Percentiles rank a stretch among this genome's conserved stretches.
Conservation (phyloP, 1,139 yeast species). For the Debaryomyces subglobosus region DNA sequence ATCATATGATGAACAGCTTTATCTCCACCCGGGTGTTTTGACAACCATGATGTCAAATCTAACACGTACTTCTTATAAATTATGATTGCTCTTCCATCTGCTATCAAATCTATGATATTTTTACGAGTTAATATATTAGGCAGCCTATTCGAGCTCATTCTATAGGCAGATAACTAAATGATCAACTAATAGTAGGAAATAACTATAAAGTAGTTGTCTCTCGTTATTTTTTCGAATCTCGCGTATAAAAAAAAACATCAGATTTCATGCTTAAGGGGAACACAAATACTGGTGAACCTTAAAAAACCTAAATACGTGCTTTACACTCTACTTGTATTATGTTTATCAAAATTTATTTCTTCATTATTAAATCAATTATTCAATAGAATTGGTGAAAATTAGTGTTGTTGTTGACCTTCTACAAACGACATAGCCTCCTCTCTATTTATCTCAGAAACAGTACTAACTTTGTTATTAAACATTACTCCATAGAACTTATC, state of each 20-base stretch:
- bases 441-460: slow-evolving; percentile 68
- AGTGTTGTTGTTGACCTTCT: slow-evolving; percentile 56
- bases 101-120: slow-evolving; percentile 51
- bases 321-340: too few relatives aligned
- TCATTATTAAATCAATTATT: not conserved
- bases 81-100: slow-evolving; percentile 70
- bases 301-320: not conserved
- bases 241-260: not conserved
- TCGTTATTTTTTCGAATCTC: not conserved
- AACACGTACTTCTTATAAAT: slow-evolving; percentile 65
- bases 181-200: not conserved
- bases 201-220: not conserved
- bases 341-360: not conserved
- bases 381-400: not conserved
- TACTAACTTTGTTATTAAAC: slow-evolving; percentile 81
- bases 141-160: not conserved
- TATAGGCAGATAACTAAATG: not conserved
- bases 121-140: slow-evolving; percentile 16
- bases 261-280: not conserved
- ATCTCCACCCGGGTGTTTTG: slow-evolving; percentile 86
- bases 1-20: slow-evolving; percentile 81
- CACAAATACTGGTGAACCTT: not conserved
- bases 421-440: slow-evolving; percentile 81
- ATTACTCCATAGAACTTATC: slow-evolving; percentile 87
- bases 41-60: slow-evolving; percentile 70